Conservation (phyloP, 2,329 filamentous ascomycete genomes). For the Exophiala oligosperma region DNA sequence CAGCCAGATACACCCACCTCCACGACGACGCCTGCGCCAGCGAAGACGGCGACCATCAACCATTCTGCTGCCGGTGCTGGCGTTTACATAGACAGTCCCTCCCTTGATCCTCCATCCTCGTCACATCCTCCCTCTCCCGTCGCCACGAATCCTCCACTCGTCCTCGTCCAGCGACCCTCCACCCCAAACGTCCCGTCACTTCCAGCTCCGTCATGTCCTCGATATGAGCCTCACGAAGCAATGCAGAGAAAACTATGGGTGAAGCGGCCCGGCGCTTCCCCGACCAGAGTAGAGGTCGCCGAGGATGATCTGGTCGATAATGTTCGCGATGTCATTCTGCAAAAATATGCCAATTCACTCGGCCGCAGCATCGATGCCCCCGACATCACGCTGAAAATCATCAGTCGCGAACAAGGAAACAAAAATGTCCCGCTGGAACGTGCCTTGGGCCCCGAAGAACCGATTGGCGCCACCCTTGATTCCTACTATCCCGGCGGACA, state of each 20-base stretch:
- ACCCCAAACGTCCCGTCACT: conserved; percentile 18
- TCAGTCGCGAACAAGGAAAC: conserved; percentile 61
- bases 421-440: conserved; percentile 58
- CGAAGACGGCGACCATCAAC: not conserved
- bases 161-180: conserved; percentile 22
- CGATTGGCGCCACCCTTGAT: conserved; percentile 75
- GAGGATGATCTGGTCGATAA: conserved; percentile 94
- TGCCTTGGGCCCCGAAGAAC: conserved; percentile 79
- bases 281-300: conserved; percentile 80
- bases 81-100: not conserved
- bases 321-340: conserved; percentile 85
- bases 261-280: conserved; percentile 78
- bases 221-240: conserved; percentile 35
- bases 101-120: not conserved
- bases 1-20: conserved; percentile 34
- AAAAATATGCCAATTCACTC: conserved; percentile 91
- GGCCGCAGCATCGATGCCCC: conserved; percentile 87
- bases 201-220: conserved; percentile 10
- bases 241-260: conserved; percentile 83
- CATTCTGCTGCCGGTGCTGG: not conserved
- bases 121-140: not conserved
- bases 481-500: conserved; percentile 84
- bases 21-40: conserved; percentile 1
- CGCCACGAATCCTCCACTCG: conserved; percentile 4
- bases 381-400: conserved; percentile 78